Evolutionary conservation across 1,139 yeast species (phyloP).

Genomic region (Yamadazyma triangularis): DNA sequence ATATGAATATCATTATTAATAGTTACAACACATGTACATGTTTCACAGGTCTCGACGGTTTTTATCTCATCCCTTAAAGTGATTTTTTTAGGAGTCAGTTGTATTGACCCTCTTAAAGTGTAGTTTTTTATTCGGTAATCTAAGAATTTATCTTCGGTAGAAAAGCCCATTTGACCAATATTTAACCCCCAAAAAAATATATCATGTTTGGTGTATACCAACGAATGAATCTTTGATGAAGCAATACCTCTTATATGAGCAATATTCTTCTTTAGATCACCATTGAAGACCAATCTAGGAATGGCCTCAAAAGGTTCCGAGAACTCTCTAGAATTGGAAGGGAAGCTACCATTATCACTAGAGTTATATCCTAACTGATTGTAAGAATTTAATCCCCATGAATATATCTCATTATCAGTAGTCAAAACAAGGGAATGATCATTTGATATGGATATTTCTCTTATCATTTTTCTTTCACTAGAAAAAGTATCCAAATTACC

Average conservation of each 20-base stretch:
- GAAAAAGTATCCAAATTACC: conserved; percentile 1
- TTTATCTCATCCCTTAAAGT: conserved; percentile 48
- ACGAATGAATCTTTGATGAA: conserved; percentile 71
- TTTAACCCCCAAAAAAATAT: conserved; percentile 78
- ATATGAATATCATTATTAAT: conserved; percentile 59
- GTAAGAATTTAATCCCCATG: conserved; percentile 76
- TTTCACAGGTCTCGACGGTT: conserved; percentile 63
- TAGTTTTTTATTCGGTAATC: conserved; percentile 27
- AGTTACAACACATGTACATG: conserved; percentile 65
- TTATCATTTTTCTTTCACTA: conserved; percentile 23
- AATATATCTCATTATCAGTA: conserved; percentile 46
- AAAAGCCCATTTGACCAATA: conserved; percentile 79
- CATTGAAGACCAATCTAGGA: conserved; percentile 47
- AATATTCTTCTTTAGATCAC: conserved; percentile 36
- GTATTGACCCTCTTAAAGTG: conserved; percentile 29
- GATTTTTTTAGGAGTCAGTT: conserved; percentile 40
- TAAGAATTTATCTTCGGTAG: conserved; percentile 7
- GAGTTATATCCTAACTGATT: conserved; percentile 59
- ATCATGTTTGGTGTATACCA: conserved; percentile 51
- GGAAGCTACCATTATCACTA: conserved; percentile 5
- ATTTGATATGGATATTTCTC: conserved; percentile 49
- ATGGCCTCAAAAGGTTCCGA: conserved; percentile 34
- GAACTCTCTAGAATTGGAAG: conserved; percentile 18
- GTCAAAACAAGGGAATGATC: conserved; percentile 64
- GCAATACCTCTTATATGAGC: conserved; percentile 47